Evolutionary conservation across 805 yeast genomes (phyloP).

Genomic region (Myxozyma melibiosi): DNA sequence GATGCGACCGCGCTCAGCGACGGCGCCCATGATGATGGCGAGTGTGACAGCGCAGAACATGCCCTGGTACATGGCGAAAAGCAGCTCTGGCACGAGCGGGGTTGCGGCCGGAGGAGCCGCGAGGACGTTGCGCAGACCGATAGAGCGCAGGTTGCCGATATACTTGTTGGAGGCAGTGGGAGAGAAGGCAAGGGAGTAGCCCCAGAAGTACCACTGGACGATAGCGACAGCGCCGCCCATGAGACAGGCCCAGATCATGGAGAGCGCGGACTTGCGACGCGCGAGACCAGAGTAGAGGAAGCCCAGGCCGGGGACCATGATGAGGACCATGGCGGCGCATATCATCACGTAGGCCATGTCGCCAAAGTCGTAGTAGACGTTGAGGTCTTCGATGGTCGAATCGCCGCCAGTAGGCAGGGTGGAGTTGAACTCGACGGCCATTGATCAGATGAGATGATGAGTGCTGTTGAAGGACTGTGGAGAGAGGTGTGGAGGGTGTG

Average conservation of each 20-base stretch:
- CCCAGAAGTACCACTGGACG: conserved; percentile 99
- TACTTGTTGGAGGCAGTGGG: conserved; percentile 76
- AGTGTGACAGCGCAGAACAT: conserved; percentile 91
- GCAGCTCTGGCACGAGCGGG: conserved; percentile 71
- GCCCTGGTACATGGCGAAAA: conserved; percentile 84
- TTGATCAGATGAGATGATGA: neutral
- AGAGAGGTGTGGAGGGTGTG: neutral
- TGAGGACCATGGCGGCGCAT: conserved; percentile 61
- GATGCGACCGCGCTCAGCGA: conserved; percentile 90
- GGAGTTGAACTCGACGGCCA: conserved; percentile 13
- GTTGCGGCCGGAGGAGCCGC: conserved; percentile 48
- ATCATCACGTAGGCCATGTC: conserved; percentile 44
- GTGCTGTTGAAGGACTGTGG: neutral
- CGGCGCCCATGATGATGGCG: conserved; percentile 88
- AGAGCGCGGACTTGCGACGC: conserved; percentile 91
- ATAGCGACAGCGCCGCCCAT: conserved; percentile 81
- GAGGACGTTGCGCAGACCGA: conserved; percentile 77
- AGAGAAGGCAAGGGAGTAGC: conserved; percentile 89
- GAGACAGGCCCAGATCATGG: conserved; percentile 89
- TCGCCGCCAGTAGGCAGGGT: conserved; percentile 73
- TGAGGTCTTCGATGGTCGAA: conserved; percentile 70
- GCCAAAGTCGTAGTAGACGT: conserved; percentile 52
- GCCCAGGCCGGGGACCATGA: conserved; percentile 95
- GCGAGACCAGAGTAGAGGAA: conserved; percentile 93
- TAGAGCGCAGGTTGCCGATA: conserved; percentile 81